Conservation (phyloP, 768 basidiomycete species). For the Auriscalpium orientale region DNA sequence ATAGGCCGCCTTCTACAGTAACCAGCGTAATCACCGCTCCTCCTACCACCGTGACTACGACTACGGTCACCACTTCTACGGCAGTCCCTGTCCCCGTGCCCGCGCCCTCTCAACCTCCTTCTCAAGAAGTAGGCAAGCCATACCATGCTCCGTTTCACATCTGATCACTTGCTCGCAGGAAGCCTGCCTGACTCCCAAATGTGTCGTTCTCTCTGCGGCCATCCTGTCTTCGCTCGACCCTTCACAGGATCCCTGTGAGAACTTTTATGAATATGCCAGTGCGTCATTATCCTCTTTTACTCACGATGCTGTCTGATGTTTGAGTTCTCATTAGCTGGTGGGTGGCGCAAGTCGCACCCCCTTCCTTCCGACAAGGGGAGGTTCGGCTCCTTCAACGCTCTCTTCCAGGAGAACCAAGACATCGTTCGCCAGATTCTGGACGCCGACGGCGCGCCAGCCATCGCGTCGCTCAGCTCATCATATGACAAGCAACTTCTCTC, state of each 20-base stretch:
- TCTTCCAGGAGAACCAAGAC: conserved; percentile 70
- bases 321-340: conserved; percentile 51
- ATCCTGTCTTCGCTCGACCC: conserved; percentile 78
- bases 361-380: conserved; percentile 80
- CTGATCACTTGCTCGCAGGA: conserved; percentile 30
- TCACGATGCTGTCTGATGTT: conserved; percentile 2
- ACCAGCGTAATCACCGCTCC: conserved; percentile 33
- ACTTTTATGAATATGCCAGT: conserved; percentile 93
- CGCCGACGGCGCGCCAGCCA: conserved; percentile 22
- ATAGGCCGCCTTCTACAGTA: conserved; percentile 30
- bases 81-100: conserved; percentile 27
- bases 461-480: conserved; percentile 14
- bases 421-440: conserved; percentile 70
- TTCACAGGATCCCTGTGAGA: conserved; percentile 86
- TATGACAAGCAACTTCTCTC: conserved; percentile 49
- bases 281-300: conserved; percentile 26
- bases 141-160: background rate
- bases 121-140: conserved; percentile 32
- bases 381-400: conserved; percentile 64
- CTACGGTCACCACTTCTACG: conserved; percentile 26
- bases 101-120: conserved; percentile 31
- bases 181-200: conserved; percentile 68
- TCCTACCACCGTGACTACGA: conserved; percentile 27
- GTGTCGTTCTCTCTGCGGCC: conserved; percentile 75
- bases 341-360: conserved; percentile 78